Evolutionary conservation across 1,284 basidiomycete species (phyloP).

Genomic region (Marasmius tenuissimus): DNA sequence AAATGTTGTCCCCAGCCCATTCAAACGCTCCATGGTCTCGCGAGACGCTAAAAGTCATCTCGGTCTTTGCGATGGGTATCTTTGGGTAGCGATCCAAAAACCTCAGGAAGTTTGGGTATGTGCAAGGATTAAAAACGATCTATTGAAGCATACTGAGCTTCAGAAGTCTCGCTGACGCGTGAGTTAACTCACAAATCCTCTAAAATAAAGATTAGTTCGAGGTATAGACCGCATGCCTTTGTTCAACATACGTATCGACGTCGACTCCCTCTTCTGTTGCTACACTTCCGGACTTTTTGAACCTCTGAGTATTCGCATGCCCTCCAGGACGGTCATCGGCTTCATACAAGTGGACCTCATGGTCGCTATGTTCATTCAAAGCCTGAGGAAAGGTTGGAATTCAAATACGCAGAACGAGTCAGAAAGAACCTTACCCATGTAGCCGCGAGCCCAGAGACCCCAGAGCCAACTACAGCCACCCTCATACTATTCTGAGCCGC

Average conservation of each 20-base stretch:
- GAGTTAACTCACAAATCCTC: slow-evolving; percentile 48
- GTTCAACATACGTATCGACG: slow-evolving; percentile 64
- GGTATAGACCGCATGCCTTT: neutral
- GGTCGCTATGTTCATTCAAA: slow-evolving; percentile 76
- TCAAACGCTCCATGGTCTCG: slow-evolving; percentile 69
- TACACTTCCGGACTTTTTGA: slow-evolving; percentile 39
- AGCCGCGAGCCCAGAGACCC: slow-evolving; percentile 76
- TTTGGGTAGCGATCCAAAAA: slow-evolving; percentile 58
- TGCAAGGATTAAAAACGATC: slow-evolving; percentile 79
- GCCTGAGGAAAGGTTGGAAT: neutral
- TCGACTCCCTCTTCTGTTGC: slow-evolving; percentile 38
- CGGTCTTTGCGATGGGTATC: slow-evolving; percentile 58
- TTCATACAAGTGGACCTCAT: slow-evolving; percentile 82
- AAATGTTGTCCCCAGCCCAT: slow-evolving; percentile 69
- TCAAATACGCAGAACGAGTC: neutral
- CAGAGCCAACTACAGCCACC: slow-evolving; percentile 79
- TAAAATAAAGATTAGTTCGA: slow-evolving; percentile 21
- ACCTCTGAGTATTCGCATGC: slow-evolving; percentile 77
- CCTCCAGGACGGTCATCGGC: slow-evolving; percentile 70
- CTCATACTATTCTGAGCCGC: slow-evolving; percentile 40
- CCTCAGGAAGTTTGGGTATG: slow-evolving; percentile 81
- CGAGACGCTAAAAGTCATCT: slow-evolving; percentile 82
- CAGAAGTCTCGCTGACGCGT: neutral
- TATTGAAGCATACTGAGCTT: slow-evolving; percentile 22
- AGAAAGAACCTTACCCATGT: slow-evolving; percentile 62